Evolutionary conservation across 2,329 filamentous ascomycete genomes (phyloP).

Genomic region (Fusarium tuaranense): DNA sequence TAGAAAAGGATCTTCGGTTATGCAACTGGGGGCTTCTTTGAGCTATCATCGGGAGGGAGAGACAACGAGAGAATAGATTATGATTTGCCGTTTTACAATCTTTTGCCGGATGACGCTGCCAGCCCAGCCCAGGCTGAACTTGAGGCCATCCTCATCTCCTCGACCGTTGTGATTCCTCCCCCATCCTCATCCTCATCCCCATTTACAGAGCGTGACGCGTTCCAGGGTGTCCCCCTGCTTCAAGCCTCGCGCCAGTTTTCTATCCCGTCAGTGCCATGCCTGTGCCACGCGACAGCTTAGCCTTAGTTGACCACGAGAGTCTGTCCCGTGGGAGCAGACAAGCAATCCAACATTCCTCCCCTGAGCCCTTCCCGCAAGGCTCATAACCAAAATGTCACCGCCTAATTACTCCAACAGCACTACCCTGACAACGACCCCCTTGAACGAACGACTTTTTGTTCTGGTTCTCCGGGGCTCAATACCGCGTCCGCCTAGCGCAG

Average conservation of each 20-base stretch:
- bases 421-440: slow-evolving; percentile 11
- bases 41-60: slow-evolving; percentile 5
- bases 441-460: slow-evolving; percentile 23
- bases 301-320: not conserved
- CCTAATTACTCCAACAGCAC: slow-evolving; percentile 14
- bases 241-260: slow-evolving; percentile 7
- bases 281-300: slow-evolving; percentile 39
- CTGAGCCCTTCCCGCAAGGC: not conserved
- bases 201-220: not conserved
- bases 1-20: slow-evolving; percentile 28
- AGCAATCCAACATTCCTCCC: not conserved
- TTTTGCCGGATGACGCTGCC: not conserved
- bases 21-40: not conserved
- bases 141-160: slow-evolving; percentile 7
- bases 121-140: not conserved
- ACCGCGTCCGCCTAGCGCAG: slow-evolving; percentile 35
- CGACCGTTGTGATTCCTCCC: not conserved
- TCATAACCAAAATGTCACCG: slow-evolving; percentile 23
- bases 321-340: not conserved
- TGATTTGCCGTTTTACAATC: slow-evolving; percentile 3
- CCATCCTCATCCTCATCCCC: not conserved
- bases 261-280: slow-evolving; percentile 40
- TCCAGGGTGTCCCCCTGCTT: slow-evolving; percentile 15
- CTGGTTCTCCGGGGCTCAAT: slow-evolving; percentile 29
- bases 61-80: not conserved